Evolutionary conservation across 192 early-diverging fungal genomes (phyloP).

Genomic region (Diversispora eburnea): DNA sequence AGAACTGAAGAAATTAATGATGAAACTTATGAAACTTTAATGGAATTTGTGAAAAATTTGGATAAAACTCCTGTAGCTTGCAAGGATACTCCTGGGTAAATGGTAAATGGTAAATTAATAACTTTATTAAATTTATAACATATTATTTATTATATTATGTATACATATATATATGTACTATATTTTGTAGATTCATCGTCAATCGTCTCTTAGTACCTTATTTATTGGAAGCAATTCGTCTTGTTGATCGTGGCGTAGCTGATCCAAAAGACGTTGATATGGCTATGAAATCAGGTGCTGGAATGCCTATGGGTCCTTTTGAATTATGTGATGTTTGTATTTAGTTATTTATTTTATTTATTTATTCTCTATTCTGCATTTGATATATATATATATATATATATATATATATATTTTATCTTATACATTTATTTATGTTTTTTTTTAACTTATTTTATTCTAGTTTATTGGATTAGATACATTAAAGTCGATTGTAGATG

Average conservation of each 20-base stretch:
- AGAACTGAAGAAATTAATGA: conserved; percentile 61
- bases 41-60: conserved; percentile 68
- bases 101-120: not conserved
- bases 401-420: not conserved
- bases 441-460: conserved; percentile 16
- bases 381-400: not conserved
- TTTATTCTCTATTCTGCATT: not conserved
- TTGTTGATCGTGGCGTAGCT: conserved; percentile 88
- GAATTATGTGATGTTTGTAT: conserved; percentile 69
- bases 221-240: conserved; percentile 91
- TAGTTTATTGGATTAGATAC: conserved; percentile 94
- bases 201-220: conserved; percentile 96
- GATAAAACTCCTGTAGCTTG: conserved; percentile 88
- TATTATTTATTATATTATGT: not conserved
- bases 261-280: conserved; percentile 82
- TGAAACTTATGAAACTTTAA: conserved; percentile 59
- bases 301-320: conserved; percentile 94
- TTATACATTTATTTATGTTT: conserved; percentile 5
- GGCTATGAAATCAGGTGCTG: conserved; percentile 97
- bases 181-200: conserved; percentile 71
- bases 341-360: too few relatives aligned
- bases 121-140: not conserved
- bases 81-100: conserved; percentile 93
- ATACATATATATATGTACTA: not conserved
- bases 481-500: conserved; percentile 91